A percentile compares a stretch with the other conserved stretches of the same genome.
phyloP scores from a whole-genome alignment of 345 rosid genomes.

The Eucalyptus melliodora region DNA sequence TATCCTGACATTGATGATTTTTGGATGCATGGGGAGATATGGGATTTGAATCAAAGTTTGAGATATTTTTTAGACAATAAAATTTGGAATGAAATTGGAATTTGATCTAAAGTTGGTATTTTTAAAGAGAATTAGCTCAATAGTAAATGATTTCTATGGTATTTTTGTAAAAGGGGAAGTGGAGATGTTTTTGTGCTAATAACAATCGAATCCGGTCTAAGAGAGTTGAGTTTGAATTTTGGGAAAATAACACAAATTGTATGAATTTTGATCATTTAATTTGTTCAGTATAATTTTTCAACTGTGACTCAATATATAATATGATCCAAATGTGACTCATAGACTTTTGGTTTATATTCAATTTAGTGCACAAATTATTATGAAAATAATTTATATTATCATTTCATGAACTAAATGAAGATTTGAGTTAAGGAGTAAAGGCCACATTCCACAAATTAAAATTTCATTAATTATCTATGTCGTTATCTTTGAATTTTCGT shows the following conservation, averaged over 20 bases:
- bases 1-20: not conserved
- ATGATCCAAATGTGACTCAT: too few relatives aligned
- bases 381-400: too few relatives aligned
- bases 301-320: too few relatives aligned
- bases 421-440: too few relatives aligned
- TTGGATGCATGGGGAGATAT: not conserved
- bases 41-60: not conserved
- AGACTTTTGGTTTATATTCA: not conserved
- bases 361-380: too few relatives aligned
- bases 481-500: not conserved
- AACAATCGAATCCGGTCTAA: not conserved
- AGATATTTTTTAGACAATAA: not conserved
- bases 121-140: not conserved
- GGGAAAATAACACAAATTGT: too few relatives aligned
- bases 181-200: not conserved
- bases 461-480: not conserved
- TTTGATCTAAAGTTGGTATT: not conserved
- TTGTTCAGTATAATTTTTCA: too few relatives aligned
- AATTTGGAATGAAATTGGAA: not conserved
- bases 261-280: too few relatives aligned
- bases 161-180: not conserved
- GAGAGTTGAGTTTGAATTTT: not conserved
- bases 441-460: too few relatives aligned
- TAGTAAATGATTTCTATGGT: not conserved
- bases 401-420: too few relatives aligned